Evolutionary conservation across 176 grass and related monocot genomes (phyloP), one percentile per base, ranked within the genome.

Genomic region (Tuctoria greenei): DNA sequence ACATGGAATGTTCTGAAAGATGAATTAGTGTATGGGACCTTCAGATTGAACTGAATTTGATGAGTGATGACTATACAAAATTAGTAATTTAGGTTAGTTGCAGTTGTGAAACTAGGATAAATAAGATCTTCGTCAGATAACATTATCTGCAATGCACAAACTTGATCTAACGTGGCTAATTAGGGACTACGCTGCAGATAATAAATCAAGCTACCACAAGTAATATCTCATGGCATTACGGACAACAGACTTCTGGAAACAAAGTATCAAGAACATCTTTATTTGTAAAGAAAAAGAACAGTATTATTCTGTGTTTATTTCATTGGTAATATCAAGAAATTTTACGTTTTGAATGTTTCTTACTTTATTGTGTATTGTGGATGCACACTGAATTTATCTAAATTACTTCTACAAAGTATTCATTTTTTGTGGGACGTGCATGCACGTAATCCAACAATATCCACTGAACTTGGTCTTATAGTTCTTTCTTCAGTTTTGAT

Each of bases 381-480:
- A 86, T 40, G 31, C 31, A 21, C 10, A 16, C 55, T 69, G 2
- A 41, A 49, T 47, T 41, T 64, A 20, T 26, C 57, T 70, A 26
- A 40, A 50, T 52, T 69, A 57, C 17, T 76, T 71, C 47, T 38
- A 20, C 36, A 34, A 61, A 72, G 24, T 79, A 60, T 64, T 52
- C 17, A 8, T 23, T 62, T 44, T 61, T 59, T 67, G 20, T n/a
- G 37, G 24, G 44, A 56, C 42, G 42, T 77, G 51, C 72, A 28
- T 67, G 61, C 26, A 74, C 69, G 54, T 79, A 83, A 88, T 83
- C 64, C 63, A 83, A 62, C 68, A 79, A 61, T 75, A 67, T 61
- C 55, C 50, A 50, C 55, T 52, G 27, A 52, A 63, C 67, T 73
- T 16, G 65, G 82, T 26, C 45, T 49, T 35, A 27, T 56, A 55